Percentiles rank a stretch among this genome's conserved stretches.
phyloP scores from a whole-genome alignment of 768 basidiomycete genomes.

The Panaeolus papilionaceus region DNA sequence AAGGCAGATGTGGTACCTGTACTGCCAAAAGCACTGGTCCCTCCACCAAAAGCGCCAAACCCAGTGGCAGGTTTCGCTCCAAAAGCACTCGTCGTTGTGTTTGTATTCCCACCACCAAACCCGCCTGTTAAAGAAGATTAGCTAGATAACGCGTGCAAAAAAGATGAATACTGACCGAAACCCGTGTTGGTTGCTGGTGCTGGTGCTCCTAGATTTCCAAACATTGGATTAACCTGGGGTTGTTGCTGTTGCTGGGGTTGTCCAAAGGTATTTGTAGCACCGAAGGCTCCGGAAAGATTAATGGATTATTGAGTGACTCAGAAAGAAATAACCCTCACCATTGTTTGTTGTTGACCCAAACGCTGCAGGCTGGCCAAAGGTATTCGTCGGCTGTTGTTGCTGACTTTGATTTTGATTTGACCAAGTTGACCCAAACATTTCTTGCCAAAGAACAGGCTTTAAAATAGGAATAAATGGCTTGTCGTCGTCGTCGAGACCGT shows the following conservation, averaged over 20 bases:
- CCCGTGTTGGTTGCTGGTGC: slow-evolving; percentile 37
- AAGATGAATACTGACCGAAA: slow-evolving; percentile 48
- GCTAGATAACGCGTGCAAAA: slow-evolving; percentile 24
- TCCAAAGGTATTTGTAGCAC: slow-evolving; percentile 63
- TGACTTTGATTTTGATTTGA: slow-evolving; percentile 69
- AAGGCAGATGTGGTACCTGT: slow-evolving; percentile 44
- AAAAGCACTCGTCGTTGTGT: slow-evolving; percentile 54
- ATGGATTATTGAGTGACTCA: slow-evolving; percentile 32
- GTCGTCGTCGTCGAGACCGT: slow-evolving; percentile 30
- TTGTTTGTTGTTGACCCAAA: slow-evolving; percentile 36
- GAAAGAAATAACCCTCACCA: slow-evolving; percentile 42
- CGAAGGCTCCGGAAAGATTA: slow-evolving; percentile 51
- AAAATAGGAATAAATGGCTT: slow-evolving; percentile 22
- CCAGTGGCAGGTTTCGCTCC: slow-evolving; percentile 75
- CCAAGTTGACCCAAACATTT: slow-evolving; percentile 82
- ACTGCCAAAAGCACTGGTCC: slow-evolving; percentile 58
- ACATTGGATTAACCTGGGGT: slow-evolving; percentile 79
- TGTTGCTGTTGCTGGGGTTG: slow-evolving; percentile 67
- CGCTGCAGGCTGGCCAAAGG: slow-evolving; percentile 66
- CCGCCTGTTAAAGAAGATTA: slow-evolving; percentile 42
- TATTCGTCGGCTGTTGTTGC: slow-evolving; percentile 59
- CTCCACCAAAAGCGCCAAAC: slow-evolving; percentile 79
- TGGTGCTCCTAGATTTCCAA: slow-evolving; percentile 61
- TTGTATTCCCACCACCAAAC: slow-evolving; percentile 46
- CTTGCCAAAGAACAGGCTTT: slow-evolving; percentile 25